A percentile compares a stretch with the other conserved stretches of the same genome.
These are phyloP conservation scores for Thielaviopsis populi DNA, from an alignment of 2,329 filamentous ascomycete genomes.

Conservation along the genomic window DNA sequence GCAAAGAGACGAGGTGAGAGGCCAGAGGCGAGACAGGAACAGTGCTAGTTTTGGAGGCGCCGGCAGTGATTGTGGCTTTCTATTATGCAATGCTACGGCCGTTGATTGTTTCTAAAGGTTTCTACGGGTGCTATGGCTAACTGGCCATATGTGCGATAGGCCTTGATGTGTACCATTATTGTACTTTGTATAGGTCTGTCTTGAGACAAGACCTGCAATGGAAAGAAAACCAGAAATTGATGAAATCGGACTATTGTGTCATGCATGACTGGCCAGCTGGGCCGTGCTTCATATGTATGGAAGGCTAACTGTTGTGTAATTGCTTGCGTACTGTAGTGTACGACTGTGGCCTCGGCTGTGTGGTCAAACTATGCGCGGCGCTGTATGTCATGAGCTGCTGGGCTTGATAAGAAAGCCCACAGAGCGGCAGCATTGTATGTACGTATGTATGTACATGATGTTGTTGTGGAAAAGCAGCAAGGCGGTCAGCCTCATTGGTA, in stretches of 20 bases:
- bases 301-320: background rate
- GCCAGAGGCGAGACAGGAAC: background rate
- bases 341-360: background rate
- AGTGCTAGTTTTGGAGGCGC: background rate
- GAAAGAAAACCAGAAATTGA: background rate
- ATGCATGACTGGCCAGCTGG: background rate
- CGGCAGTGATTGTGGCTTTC: background rate
- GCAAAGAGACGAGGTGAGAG: conserved; percentile 10
- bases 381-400: too few species aligned
- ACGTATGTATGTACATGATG: too few species aligned
- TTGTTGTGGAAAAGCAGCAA: background rate
- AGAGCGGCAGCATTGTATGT: too few species aligned
- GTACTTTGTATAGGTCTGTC: conserved; percentile 14
- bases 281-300: background rate
- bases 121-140: background rate
- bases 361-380: background rate
- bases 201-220: background rate
- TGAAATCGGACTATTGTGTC: background rate
- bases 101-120: background rate
- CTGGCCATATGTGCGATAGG: background rate
- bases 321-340: background rate
- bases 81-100: background rate
- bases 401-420: too few species aligned
- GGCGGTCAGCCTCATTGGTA: background rate
- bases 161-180: conserved; percentile 24